Percentiles rank a stretch among this genome's conserved stretches.
Evolutionary conservation across 2,329 filamentous ascomycete species (phyloP).

Genomic region (Xylariaceae sp.): DNA sequence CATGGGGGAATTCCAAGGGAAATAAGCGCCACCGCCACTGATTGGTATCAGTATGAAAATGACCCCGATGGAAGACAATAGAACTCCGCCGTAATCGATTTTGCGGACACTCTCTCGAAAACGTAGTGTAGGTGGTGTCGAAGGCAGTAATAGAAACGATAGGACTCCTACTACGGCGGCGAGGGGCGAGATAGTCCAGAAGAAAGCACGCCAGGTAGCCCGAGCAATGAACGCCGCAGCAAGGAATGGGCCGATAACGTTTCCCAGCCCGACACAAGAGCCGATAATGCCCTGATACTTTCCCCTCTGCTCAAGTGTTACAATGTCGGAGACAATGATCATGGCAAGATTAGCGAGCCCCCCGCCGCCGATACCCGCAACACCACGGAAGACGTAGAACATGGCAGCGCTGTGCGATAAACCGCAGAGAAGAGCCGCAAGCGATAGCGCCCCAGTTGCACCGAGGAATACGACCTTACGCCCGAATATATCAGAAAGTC

Average conservation of each 20-base stretch:
- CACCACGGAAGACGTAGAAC: constrained; percentile 30
- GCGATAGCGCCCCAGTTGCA: constrained; percentile 37
- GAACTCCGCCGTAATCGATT: constrained; percentile 57
- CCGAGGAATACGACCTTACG: constrained; percentile 36
- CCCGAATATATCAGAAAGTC: constrained; percentile 45
- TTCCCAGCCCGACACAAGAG: constrained; percentile 21
- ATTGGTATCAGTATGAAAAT: constrained; percentile 61
- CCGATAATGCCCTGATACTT: constrained; percentile 34
- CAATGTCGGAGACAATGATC: constrained; percentile 36
- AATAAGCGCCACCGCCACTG: constrained; percentile 54
- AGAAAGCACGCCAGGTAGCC: constrained; percentile 34
- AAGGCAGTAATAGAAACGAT: constrained; percentile 47
- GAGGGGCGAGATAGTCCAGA: constrained; percentile 49
- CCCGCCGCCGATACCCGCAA: constrained; percentile 29
- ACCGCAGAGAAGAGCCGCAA: constrained; percentile 38
- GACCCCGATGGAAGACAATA: constrained; percentile 52
- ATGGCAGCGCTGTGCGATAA: constrained; percentile 22
- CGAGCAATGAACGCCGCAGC: constrained; percentile 16
- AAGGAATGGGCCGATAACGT: constrained; percentile 25
- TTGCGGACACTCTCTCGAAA: constrained; percentile 46
- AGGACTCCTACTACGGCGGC: constrained; percentile 42
- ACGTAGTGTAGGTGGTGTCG: constrained; percentile 43
- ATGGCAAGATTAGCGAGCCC: constrained; percentile 29
- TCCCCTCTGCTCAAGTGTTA: constrained; percentile 33
- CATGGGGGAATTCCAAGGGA: constrained; percentile 52